Conservation (phyloP, 2,329 filamentous ascomycete genomes). For the Parasarocladium wereldwijsianum region DNA sequence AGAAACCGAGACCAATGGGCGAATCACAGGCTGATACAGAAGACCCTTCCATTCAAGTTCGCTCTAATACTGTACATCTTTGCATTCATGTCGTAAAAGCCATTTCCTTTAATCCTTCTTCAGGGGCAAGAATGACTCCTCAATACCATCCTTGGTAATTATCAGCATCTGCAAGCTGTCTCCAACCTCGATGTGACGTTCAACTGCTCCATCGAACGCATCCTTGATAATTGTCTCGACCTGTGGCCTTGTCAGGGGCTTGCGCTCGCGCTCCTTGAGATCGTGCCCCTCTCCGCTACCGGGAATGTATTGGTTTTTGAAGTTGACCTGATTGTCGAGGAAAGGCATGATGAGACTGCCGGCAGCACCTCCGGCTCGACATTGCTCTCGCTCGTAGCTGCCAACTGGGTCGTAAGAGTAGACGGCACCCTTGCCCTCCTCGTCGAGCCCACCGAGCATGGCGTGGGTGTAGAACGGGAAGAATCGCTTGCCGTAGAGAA, state of each 20-base stretch:
- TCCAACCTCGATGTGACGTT: slow-evolving; percentile 98
- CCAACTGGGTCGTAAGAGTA: slow-evolving; percentile 98
- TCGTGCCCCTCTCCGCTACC: slow-evolving; percentile 73
- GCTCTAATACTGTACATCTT: too few relatives aligned
- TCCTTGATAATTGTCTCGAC: slow-evolving; percentile 88
- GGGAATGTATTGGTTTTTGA: slow-evolving; percentile 95
- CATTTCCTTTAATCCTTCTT: slow-evolving; percentile 62
- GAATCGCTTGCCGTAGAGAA: slow-evolving; percentile 94
- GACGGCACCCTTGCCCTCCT: slow-evolving; percentile 83
- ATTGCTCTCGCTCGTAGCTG: slow-evolving; percentile 94
- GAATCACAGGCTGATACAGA: too few relatives aligned
- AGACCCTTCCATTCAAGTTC: too few relatives aligned
- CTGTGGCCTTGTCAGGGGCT: slow-evolving; percentile 54
- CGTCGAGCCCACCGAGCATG: slow-evolving; percentile 86
- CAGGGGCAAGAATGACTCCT: slow-evolving; percentile 70
- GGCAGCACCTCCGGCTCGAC: slow-evolving; percentile 81
- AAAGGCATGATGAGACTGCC: slow-evolving; percentile 97
- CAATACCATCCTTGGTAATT: slow-evolving; percentile 74
- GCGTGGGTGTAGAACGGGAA: slow-evolving; percentile 98
- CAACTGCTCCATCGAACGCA: slow-evolving; percentile 93
- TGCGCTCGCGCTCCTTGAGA: slow-evolving; percentile 54
- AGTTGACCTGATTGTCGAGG: slow-evolving; percentile 98
- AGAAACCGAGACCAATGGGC: too few relatives aligned
- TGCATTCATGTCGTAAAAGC: slow-evolving; percentile 9
- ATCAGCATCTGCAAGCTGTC: slow-evolving; percentile 93